phyloP scores from a whole-genome alignment of 257 asterid genomes.

The Solanum microdontum region DNA sequence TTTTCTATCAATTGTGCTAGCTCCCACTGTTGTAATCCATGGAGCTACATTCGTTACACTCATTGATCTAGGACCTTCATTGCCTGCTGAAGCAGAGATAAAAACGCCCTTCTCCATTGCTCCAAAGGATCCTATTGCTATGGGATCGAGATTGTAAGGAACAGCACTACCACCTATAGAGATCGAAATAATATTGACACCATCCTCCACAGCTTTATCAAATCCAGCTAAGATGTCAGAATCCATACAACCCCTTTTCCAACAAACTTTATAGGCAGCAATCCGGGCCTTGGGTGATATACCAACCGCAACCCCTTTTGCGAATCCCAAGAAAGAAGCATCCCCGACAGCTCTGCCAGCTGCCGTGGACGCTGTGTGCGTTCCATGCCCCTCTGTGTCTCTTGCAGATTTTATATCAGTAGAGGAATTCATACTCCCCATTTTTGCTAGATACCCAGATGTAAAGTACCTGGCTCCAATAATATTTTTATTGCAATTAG shows the following conservation, averaged over 20 bases:
- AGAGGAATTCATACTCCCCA: conserved; percentile 14
- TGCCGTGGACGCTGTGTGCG: conserved; percentile 85
- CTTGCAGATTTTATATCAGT: conserved; percentile 45
- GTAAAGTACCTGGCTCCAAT: conserved; percentile 61
- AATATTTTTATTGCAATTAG: conserved; percentile 51
- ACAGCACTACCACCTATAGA: conserved; percentile 69
- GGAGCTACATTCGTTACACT: conserved; percentile 77
- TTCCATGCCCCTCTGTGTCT: conserved; percentile 75
- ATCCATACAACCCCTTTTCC: conserved; percentile 72
- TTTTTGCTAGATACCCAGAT: conserved; percentile 42
- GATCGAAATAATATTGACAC: conserved; percentile 56
- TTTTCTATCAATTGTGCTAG: conserved; percentile 71
- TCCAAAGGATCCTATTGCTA: conserved; percentile 71
- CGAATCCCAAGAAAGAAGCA: conserved; percentile 65
- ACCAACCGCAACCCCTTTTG: conserved; percentile 59
- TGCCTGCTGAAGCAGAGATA: conserved; percentile 78
- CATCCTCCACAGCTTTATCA: conserved; percentile 83
- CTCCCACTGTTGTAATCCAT: conserved; percentile 86
- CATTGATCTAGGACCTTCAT: conserved; percentile 58
- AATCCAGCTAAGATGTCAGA: conserved; percentile 78
- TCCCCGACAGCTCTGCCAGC: conserved; percentile 64
- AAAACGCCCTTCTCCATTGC: conserved; percentile 70
- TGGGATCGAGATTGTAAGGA: conserved; percentile 52
- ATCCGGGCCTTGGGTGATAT: conserved; percentile 76
- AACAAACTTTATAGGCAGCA: conserved; percentile 68